These are phyloP conservation scores for Pythium insidiosum DNA, from an alignment of 352 stramenopile genomes.

Conservation along the genomic window DNA sequence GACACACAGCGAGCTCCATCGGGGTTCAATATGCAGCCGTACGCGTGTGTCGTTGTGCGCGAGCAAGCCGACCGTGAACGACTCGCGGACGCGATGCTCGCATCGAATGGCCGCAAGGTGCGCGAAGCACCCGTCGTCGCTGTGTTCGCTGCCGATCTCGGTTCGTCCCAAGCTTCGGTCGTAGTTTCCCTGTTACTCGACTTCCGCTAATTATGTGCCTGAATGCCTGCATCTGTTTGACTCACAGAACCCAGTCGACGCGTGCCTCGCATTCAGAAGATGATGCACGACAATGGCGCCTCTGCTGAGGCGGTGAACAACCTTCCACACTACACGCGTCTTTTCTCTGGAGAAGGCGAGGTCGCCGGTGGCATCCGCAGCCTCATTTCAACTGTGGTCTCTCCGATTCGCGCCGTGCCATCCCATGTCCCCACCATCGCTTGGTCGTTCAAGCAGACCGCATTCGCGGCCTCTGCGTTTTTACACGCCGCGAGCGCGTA, in stretches of 20 bases:
- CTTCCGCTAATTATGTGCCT: too few relatives aligned
- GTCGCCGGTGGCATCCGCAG: constrained; percentile 43
- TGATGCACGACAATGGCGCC: constrained; percentile 50
- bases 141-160: constrained; percentile 73
- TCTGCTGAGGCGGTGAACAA: constrained; percentile 38
- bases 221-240: too few relatives aligned
- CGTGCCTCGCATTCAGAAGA: constrained; percentile 58
- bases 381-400: constrained; percentile 50
- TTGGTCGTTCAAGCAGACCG: constrained; percentile 80
- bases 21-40: constrained; percentile 80
- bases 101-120: constrained; percentile 61
- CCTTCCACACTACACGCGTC: constrained; percentile 46
- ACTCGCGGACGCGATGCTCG: constrained; percentile 71
- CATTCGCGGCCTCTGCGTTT: constrained; percentile 63
- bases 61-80: constrained; percentile 58
- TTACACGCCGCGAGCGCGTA: constrained; percentile 62
- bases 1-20: constrained; percentile 44
- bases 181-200: too few relatives aligned
- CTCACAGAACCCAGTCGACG: constrained; percentile 64
- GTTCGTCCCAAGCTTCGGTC: constrained; percentile 10
- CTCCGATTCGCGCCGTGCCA: constrained; percentile 52
- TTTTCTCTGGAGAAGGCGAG: constrained; percentile 66
- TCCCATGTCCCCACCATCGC: constrained; percentile 54
- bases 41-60: constrained; percentile 68
- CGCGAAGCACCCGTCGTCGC: constrained; percentile 68